These are phyloP conservation scores for Yamagishiella unicocca DNA, from an alignment of 139 green algal species.

Conservation along the genomic window DNA sequence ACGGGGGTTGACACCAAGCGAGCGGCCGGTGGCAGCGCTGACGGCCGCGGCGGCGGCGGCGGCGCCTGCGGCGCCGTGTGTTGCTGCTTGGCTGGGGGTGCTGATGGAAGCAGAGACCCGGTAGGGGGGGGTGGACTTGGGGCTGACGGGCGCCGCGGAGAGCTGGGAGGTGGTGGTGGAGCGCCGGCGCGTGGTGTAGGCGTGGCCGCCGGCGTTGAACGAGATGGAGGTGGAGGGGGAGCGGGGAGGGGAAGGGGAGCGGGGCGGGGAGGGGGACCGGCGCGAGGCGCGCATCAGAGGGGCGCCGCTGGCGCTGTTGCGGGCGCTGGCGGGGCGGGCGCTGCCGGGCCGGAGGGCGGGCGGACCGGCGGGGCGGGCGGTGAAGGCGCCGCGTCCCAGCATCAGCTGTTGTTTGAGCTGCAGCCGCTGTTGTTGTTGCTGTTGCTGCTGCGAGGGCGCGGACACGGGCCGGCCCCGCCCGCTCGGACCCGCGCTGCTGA, in stretches of 20 bases:
- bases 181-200: no score
- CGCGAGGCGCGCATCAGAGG: neutral
- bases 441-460: neutral
- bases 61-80: neutral
- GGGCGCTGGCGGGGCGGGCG: neutral
- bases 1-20: neutral
- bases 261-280: neutral
- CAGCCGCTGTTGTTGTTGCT: neutral
- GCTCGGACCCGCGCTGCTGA: neutral
- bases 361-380: neutral
- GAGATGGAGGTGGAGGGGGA: no score
- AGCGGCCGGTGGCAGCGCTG: neutral
- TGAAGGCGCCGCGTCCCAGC: neutral
- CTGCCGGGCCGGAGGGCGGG: neutral
- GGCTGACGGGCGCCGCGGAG: neutral
- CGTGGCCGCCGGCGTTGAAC: no score
- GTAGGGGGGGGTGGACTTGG: no score
- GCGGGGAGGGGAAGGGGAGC: neutral
- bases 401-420: neutral
- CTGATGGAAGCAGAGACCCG: neutral
- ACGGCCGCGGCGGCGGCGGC: neutral
- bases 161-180: no score
- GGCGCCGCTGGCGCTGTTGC: neutral
- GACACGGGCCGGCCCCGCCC: slow-evolving; percentile 1
- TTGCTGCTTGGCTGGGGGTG: no score